Evolutionary conservation across 1,284 basidiomycete genomes (phyloP).

Genomic region (Malassezia pachydermatis): DNA sequence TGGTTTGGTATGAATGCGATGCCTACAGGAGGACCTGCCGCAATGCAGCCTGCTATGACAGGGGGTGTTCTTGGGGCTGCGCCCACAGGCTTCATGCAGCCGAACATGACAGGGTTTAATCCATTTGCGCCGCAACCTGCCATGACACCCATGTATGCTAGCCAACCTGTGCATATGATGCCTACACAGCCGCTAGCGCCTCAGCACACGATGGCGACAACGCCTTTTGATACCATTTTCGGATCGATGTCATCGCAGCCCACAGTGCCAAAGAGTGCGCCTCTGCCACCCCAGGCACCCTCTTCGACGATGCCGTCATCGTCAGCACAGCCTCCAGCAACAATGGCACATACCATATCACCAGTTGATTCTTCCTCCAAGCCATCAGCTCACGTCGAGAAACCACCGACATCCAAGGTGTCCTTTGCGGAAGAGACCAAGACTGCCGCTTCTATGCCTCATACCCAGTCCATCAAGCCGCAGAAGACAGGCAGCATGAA

Average conservation of each 20-base stretch:
- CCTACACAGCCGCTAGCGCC: slow-evolving; percentile 17
- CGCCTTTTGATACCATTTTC: slow-evolving; percentile 19
- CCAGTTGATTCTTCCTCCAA: not conserved
- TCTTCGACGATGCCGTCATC: not conserved
- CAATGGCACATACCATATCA: not conserved
- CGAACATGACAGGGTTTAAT: slow-evolving; percentile 51
- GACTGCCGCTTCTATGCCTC: slow-evolving; percentile 35
- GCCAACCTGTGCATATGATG: slow-evolving; percentile 22
- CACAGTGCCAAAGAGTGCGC: slow-evolving; percentile 49
- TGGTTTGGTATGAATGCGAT: slow-evolving; percentile 18
- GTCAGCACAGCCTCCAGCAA: not conserved
- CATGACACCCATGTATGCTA: slow-evolving; percentile 29
- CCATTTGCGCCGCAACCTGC: slow-evolving; percentile 38
- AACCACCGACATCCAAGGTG: not conserved
- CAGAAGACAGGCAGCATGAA: slow-evolving; percentile 90
- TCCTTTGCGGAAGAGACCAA: not conserved
- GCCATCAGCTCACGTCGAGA: not conserved
- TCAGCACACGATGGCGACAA: slow-evolving; percentile 18
- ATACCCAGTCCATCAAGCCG: slow-evolving; percentile 56
- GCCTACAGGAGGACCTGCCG: slow-evolving; percentile 46
- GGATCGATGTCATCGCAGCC: slow-evolving; percentile 38
- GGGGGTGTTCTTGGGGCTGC: slow-evolving; percentile 16
- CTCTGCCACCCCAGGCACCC: slow-evolving; percentile 48
- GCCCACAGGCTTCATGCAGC: slow-evolving; percentile 37
- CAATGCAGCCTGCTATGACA: slow-evolving; percentile 6